phyloP scores from a whole-genome alignment of 164 flowering plant genomes.

The Sextonia rubra region DNA sequence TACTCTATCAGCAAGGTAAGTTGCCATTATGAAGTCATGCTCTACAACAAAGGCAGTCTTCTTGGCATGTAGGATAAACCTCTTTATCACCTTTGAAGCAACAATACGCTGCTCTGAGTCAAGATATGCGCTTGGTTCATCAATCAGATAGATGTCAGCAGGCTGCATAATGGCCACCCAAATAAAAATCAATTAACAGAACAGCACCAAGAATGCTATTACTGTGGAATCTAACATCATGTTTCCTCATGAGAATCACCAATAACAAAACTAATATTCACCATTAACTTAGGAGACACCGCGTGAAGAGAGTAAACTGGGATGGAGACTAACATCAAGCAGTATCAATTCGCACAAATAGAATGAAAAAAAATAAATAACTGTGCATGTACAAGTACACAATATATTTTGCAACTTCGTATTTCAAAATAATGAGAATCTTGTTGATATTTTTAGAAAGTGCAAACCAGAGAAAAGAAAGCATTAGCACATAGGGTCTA shows the following conservation, averaged over 20 bases:
- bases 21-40: slow-evolving; percentile 99
- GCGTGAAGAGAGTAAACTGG: not conserved
- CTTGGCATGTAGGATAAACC: slow-evolving; percentile 95
- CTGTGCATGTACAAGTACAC: not conserved
- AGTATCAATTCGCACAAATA: not conserved
- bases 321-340: not conserved
- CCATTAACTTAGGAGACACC: not conserved
- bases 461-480: too few relatives aligned
- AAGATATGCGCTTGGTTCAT: slow-evolving; percentile 98
- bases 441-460: too few relatives aligned
- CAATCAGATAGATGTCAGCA: slow-evolving; percentile 92
- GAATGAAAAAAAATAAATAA: not conserved
- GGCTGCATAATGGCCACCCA: slow-evolving; percentile 53
- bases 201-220: not conserved
- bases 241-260: not conserved
- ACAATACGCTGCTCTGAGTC: slow-evolving; percentile 99
- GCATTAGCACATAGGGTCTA: too few relatives aligned
- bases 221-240: not conserved
- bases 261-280: not conserved
- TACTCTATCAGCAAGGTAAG: slow-evolving; percentile 91
- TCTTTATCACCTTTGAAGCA: slow-evolving; percentile 95
- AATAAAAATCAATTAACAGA: not conserved
- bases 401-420: too few relatives aligned
- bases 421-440: too few relatives aligned
- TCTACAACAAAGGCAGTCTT: slow-evolving; percentile 98